Conservation (phyloP, 2,329 filamentous ascomycete genomes). For the Aspergillus calidoustus region DNA sequence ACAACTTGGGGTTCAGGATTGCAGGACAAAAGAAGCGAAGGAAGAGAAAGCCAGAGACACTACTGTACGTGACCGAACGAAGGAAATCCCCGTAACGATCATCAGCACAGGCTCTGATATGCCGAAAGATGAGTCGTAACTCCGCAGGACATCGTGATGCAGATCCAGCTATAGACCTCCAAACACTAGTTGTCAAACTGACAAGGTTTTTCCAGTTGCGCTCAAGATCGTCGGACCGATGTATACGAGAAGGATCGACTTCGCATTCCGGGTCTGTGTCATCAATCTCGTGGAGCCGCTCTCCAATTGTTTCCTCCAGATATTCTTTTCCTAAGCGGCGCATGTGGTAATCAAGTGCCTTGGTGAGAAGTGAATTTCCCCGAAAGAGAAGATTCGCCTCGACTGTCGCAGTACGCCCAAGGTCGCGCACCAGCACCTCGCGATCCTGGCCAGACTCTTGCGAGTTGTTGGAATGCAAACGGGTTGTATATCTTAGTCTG, state of each 20-base stretch:
- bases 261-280: conserved; percentile 90
- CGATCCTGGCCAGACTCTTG: conserved; percentile 60
- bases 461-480: conserved; percentile 65
- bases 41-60: conserved; percentile 93
- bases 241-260: conserved; percentile 84
- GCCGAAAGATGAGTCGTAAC: conserved; percentile 82
- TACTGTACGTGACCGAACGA: conserved; percentile 87
- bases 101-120: conserved; percentile 88
- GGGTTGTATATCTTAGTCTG: conserved; percentile 64
- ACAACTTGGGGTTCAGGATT: conserved; percentile 93
- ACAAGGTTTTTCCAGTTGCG: conserved; percentile 83
- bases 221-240: conserved; percentile 70
- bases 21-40: conserved; percentile 94
- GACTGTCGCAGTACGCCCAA: conserved; percentile 67
- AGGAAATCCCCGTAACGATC: conserved; percentile 93
- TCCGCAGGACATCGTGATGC: conserved; percentile 77
- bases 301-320: conserved; percentile 81
- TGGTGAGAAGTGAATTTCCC: conserved; percentile 91
- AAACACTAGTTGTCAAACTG: conserved; percentile 77
- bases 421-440: conserved; percentile 65
- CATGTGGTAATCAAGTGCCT: conserved; percentile 95
- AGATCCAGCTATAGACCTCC: conserved; percentile 81
- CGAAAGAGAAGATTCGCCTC: conserved; percentile 95
- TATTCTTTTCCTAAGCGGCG: conserved; percentile 91
- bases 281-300: conserved; percentile 87